Evolutionary conservation across 1,284 basidiomycete genomes (phyloP), one percentile per base, ranked within the genome.

Genomic region (Meripilus lineatus): DNA sequence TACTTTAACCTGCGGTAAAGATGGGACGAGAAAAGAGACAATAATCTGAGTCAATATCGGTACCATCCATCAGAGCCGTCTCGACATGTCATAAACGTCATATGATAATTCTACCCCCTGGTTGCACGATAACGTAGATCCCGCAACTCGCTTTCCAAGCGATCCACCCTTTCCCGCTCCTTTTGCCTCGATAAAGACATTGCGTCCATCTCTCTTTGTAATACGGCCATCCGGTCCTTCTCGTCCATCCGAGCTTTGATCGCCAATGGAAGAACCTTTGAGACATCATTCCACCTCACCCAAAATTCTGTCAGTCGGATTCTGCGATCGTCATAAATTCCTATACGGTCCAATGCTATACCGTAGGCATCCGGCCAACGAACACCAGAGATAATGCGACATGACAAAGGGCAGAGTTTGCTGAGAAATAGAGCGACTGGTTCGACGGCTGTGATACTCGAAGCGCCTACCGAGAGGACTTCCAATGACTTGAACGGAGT

Each of bases 341-440:
- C 57, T 26, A 55, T 54, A 28, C 46, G 45, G 38, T 62, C 59
- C 22, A 62, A 48, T 42, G 57, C 55, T 24, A 58, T 45, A 32
- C 59, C 56, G 45, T 52, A 60, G 35, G 61, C 58, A 40, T 56
- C 51, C 10, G 56, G 54, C 64, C 65, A 65, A 13, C 59, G 58
- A 17, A 70, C 52, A 33, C 59, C 54, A 22, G 58, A 65, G 41
- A 72, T 66, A 3, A 83, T 40, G 1, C 30, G 22, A 53, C 72
- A 74, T 3, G 57, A 50, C 8, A 67, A 51, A 14, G 75, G 68
- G 24, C 68, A 67, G 5, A 83, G 54, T 23, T 70, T 68, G 44
- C 72, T 74, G 43, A 84, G 64, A 52, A 74, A 79, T 15, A 77
- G 65, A 3, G 77, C 70, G 24, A 75, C 70, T 1, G 67, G 52